Conservation (phyloP, 768 basidiomycete genomes). For the Mycena rebaudengoi region DNA sequence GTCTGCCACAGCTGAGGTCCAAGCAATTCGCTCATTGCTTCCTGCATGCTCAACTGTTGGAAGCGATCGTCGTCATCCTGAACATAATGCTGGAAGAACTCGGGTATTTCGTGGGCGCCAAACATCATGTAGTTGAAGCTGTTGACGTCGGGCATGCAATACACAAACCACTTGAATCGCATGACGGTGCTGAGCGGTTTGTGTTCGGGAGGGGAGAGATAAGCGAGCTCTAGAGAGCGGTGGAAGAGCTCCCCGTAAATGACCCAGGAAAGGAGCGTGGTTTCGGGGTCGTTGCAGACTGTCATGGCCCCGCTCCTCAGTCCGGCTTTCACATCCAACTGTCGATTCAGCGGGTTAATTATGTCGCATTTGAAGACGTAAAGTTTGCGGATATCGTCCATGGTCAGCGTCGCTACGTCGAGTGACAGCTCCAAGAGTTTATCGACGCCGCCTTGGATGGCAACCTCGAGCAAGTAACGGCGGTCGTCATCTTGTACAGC, state of each 20-base stretch:
- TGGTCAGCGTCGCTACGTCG: constrained; percentile 18
- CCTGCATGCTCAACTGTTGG: constrained; percentile 17
- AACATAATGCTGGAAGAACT: constrained; percentile 11
- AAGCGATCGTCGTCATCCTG: constrained; percentile 9
- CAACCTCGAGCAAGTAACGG: constrained; percentile 17
- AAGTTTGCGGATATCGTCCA: constrained; percentile 25
- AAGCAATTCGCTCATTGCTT: constrained; percentile 1
- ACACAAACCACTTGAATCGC: constrained; percentile 25
- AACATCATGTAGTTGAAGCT: constrained; percentile 18
- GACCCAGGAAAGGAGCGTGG: constrained; percentile 21
- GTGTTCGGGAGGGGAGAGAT: not conserved
- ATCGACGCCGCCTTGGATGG: constrained; percentile 24
- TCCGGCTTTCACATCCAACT: constrained; percentile 12
- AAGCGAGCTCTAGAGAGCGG: constrained; percentile 21
- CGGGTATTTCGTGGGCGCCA: not conserved
- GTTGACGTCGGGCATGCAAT: constrained; percentile 26
- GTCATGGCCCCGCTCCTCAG: not conserved
- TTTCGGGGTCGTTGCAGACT: constrained; percentile 20
- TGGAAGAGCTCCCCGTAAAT: constrained; percentile 26
- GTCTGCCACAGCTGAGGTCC: not conserved
- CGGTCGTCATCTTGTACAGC: constrained; percentile 15
- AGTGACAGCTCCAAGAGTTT: constrained; percentile 23
- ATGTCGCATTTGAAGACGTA: constrained; percentile 19
- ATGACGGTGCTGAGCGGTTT: constrained; percentile 22
- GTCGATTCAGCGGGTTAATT: constrained; percentile 13